phyloP scores from a whole-genome alignment of 768 basidiomycete genomes.

The Amanita inopinata region DNA sequence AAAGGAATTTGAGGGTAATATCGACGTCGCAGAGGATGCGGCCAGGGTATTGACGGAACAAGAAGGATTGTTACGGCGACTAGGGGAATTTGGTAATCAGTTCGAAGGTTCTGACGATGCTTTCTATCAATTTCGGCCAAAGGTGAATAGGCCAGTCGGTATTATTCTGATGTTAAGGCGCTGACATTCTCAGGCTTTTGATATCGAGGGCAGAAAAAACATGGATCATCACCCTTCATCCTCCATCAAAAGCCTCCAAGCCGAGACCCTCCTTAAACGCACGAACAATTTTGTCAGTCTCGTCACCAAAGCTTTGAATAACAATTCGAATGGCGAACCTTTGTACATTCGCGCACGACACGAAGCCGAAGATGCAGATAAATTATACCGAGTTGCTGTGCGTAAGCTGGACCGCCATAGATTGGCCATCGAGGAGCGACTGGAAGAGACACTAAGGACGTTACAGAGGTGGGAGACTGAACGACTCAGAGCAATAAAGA shows the following conservation, averaged over 20 bases:
- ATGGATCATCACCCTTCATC: slow-evolving; percentile 15
- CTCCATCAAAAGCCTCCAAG: slow-evolving; percentile 18
- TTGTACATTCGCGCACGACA: slow-evolving; percentile 57
- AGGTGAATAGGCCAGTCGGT: too few relatives aligned
- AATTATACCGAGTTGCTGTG: slow-evolving; percentile 70
- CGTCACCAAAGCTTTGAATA: slow-evolving; percentile 62
- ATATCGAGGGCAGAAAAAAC: slow-evolving; percentile 31
- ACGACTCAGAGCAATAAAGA: slow-evolving; percentile 75
- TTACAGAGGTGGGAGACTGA: slow-evolving; percentile 85
- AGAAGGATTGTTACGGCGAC: slow-evolving; percentile 54
- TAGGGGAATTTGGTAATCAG: slow-evolving; percentile 77
- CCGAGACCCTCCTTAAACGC: slow-evolving; percentile 55
- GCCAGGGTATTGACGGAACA: slow-evolving; percentile 52
- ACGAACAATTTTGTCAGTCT: slow-evolving; percentile 61
- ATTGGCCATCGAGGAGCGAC: slow-evolving; percentile 75
- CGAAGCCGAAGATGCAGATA: slow-evolving; percentile 78
- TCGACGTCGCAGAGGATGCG: slow-evolving; percentile 74
- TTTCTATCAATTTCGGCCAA: slow-evolving; percentile 77
- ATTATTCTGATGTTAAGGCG: too few relatives aligned
- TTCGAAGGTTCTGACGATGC: slow-evolving; percentile 74
- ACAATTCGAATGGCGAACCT: slow-evolving; percentile 46
- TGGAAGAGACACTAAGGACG: slow-evolving; percentile 73
- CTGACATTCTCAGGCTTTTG: slow-evolving; percentile 69
- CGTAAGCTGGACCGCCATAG: slow-evolving; percentile 77
- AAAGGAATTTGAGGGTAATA: slow-evolving; percentile 63